Evolutionary conservation across 768 basidiomycete species (phyloP).

Genomic region (Lactarius pseudohatsudake): DNA sequence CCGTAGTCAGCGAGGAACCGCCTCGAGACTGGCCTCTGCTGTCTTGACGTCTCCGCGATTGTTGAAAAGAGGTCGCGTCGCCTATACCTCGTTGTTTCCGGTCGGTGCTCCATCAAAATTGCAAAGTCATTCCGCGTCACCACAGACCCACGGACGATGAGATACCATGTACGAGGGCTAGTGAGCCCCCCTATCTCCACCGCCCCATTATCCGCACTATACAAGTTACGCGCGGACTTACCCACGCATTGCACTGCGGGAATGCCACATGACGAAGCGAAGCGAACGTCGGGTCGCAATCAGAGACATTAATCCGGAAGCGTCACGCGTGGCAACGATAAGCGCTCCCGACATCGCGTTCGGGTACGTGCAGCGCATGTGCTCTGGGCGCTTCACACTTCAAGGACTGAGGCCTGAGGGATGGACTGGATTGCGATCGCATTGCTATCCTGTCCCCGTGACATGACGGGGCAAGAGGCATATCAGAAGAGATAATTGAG

Average conservation of each 20-base stretch:
- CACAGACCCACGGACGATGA: too few species aligned
- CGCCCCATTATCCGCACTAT: not conserved
- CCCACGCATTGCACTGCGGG: not conserved
- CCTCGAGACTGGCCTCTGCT: constrained; percentile 1
- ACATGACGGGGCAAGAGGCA: not conserved
- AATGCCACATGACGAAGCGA: constrained; percentile 27
- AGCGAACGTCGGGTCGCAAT: constrained; percentile 6
- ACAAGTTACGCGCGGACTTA: not conserved
- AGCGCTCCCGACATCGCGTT: constrained; percentile 11
- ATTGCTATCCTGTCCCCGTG: constrained; percentile 33
- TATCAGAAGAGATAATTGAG: constrained; percentile 7
- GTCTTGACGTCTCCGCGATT: too few species aligned
- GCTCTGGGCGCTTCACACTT: constrained; percentile 31
- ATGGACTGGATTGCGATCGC: constrained; percentile 41
- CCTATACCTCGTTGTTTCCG: constrained; percentile 9
- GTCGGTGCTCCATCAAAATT: too few species aligned
- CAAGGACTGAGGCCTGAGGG: constrained; percentile 34
- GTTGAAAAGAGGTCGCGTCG: constrained; percentile 15
- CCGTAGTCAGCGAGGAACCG: constrained; percentile 30
- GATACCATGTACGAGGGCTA: too few species aligned
- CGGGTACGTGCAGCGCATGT: constrained; percentile 23
- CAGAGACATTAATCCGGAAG: constrained; percentile 12
- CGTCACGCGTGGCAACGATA: not conserved
- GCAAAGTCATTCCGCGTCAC: not conserved
- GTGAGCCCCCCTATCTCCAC: not conserved